phyloP scores from a whole-genome alignment of 1,284 basidiomycete genomes.

The Papiliotrema terrestris region DNA sequence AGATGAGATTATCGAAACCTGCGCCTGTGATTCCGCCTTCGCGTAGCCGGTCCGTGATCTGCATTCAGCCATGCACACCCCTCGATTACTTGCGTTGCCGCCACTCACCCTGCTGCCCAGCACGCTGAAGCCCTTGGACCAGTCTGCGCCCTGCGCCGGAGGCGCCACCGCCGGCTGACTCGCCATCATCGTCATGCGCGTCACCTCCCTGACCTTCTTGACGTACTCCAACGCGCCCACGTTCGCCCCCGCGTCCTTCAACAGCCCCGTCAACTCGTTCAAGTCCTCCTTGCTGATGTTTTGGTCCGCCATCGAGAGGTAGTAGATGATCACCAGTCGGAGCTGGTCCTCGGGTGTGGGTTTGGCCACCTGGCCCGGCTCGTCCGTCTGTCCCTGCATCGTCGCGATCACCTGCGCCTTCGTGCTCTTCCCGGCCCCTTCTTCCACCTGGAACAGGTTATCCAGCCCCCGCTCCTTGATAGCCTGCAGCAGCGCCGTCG shows the following conservation, averaged over 20 bases:
- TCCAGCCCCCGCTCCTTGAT: constrained; percentile 95
- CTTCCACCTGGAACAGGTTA: constrained; percentile 94
- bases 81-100: neutral
- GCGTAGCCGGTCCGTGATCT: constrained; percentile 83
- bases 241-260: constrained; percentile 75
- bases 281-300: constrained; percentile 81
- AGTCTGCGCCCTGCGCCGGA: constrained; percentile 53
- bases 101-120: constrained; percentile 76
- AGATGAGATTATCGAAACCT: constrained; percentile 85
- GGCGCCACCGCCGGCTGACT: constrained; percentile 66
- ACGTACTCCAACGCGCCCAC: constrained; percentile 89
- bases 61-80: neutral
- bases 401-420: constrained; percentile 77
- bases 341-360: constrained; percentile 79
- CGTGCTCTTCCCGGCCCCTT: constrained; percentile 80
- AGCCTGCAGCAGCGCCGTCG: constrained; percentile 88
- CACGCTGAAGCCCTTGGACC: constrained; percentile 81
- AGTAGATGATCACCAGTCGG: constrained; percentile 89
- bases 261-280: constrained; percentile 77
- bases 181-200: constrained; percentile 78
- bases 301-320: constrained; percentile 78
- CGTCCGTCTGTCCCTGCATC: constrained; percentile 56
- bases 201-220: constrained; percentile 84
- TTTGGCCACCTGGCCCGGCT: constrained; percentile 54
- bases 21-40: constrained; percentile 71